Conservation (phyloP, 2,329 filamentous ascomycete species). For the Clonostachys rhizophaga region DNA sequence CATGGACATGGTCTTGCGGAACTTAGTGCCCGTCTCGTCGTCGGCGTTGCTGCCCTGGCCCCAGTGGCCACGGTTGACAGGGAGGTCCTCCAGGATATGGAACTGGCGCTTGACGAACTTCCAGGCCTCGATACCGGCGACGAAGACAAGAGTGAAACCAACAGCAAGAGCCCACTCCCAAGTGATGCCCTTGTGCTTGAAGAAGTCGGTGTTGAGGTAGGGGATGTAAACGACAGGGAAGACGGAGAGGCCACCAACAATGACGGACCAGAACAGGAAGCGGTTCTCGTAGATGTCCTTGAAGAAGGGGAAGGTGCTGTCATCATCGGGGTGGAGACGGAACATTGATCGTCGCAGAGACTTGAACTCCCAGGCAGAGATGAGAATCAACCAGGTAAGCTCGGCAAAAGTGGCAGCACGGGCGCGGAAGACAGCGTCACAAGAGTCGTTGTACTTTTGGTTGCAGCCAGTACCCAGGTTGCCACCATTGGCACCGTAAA, state of each 20-base stretch:
- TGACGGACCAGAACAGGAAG: conserved; percentile 66
- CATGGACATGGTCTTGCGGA: conserved; percentile 44
- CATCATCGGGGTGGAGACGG: conserved; percentile 52
- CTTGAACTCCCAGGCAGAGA: conserved; percentile 77
- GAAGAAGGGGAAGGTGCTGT: conserved; percentile 47
- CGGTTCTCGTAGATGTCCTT: conserved; percentile 64
- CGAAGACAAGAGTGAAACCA: conserved; percentile 58
- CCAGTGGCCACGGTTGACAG: conserved; percentile 44
- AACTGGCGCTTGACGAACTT: conserved; percentile 61
- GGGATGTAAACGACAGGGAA: conserved; percentile 72
- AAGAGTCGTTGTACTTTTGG: conserved; percentile 47
- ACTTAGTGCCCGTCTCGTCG: conserved; percentile 36
- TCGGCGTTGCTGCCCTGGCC: conserved; percentile 33
- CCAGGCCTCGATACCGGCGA: conserved; percentile 66
- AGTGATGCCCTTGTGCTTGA: conserved; percentile 65
- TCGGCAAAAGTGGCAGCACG: conserved; percentile 70
- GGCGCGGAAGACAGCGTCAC: conserved; percentile 61
- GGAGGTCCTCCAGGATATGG: conserved; percentile 44
- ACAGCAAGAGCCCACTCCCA: conserved; percentile 75
- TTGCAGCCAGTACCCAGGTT: conserved; percentile 61
- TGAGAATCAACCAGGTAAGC: conserved; percentile 68
- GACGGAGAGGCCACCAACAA: conserved; percentile 54
- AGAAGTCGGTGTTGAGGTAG: conserved; percentile 62
- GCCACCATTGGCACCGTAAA: conserved; percentile 51
- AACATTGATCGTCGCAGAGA: conserved; percentile 69